phyloP scores from a whole-genome alignment of 768 basidiomycete species.

The Hygrocybe coccinea region DNA sequence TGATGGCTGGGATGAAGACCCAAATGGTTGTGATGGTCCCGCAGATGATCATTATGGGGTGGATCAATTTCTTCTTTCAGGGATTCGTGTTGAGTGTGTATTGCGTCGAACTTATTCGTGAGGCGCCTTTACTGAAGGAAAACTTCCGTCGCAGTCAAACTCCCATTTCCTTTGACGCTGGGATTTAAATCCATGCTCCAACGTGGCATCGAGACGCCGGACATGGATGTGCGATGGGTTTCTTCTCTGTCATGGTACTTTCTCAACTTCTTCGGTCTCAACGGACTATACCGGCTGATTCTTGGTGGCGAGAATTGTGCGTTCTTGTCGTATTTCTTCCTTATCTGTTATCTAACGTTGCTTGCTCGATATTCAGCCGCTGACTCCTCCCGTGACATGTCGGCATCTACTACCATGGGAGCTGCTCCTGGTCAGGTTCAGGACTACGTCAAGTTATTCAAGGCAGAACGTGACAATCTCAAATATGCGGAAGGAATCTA shows the following conservation, averaged over 20 bases:
- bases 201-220: conserved; percentile 88
- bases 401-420: conserved; percentile 59
- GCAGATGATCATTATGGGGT: conserved; percentile 98
- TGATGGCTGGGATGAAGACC: conserved; percentile 99
- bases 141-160: conserved; percentile 59
- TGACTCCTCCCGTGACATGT: conserved; percentile 72
- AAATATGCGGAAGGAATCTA: conserved; percentile 87
- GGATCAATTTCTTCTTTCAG: conserved; percentile 99
- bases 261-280: conserved; percentile 96
- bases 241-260: conserved; percentile 99
- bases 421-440: conserved; percentile 58
- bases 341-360: conserved; percentile 12
- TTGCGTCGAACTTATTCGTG: neutral
- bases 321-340: conserved; percentile 22
- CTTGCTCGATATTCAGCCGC: conserved; percentile 50
- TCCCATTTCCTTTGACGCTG: conserved; percentile 93
- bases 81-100: conserved; percentile 92
- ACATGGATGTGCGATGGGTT: conserved; percentile 99
- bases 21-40: conserved; percentile 99
- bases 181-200: conserved; percentile 99
- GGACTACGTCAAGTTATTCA: conserved; percentile 87
- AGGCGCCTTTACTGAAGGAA: neutral
- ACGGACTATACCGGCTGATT: conserved; percentile 90
- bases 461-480: conserved; percentile 87
- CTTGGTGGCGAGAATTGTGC: conserved; percentile 86